Base-by-base conservation (phyloP, 805 yeast genomes). In the Kluyveromyces lactis region DNA sequence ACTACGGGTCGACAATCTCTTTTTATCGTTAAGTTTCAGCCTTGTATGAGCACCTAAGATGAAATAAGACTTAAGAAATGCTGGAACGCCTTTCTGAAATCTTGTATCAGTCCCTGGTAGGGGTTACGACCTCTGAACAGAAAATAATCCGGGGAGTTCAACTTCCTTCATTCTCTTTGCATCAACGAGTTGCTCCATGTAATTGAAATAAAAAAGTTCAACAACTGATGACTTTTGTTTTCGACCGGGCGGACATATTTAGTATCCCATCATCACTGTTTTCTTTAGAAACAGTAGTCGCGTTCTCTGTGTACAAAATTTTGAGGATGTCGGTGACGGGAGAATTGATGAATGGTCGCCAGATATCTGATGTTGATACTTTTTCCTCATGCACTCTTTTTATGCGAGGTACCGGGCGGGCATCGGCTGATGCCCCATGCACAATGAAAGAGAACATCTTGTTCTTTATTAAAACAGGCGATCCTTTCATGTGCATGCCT, bases 241-340 rank as follows among this genome's bases (percentile, higher is more conserved):
- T 62, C 64, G 71, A 66, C 71, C 71, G 71, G 71, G 71, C 71
- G 71, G 70, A 66, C 71, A 66, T 66, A 61, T 43, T 27, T 52
- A 59, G 64, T 60, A 60, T 58, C 51, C 49, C 34, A 19, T 41
- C 47, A 44, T 44, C 43, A 47, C 55, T 34, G 37, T 11, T 15
- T 46, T 47, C 55, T 21, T 45, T 42, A 39, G 41, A 42, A 46
- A 48, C 38, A 37, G 45, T 44, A 44, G 46, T 33, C 48, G 50
- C 48, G 44, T 52, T 53, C 52, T 55, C 46, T 52, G 65, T 62
- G 65, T 62, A 60, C 64, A 62, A 56, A 56, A 44, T 58, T 59
- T 44, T 50, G 51, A 50, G 46, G 56, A 52, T 55, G 50, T 39
- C 41, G 52, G 51, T 49, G 48, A 53, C 38, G 44, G 40, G 60